Evolutionary conservation across 768 basidiomycete genomes (phyloP).

Genomic region (Boletus subcaerulescens): DNA sequence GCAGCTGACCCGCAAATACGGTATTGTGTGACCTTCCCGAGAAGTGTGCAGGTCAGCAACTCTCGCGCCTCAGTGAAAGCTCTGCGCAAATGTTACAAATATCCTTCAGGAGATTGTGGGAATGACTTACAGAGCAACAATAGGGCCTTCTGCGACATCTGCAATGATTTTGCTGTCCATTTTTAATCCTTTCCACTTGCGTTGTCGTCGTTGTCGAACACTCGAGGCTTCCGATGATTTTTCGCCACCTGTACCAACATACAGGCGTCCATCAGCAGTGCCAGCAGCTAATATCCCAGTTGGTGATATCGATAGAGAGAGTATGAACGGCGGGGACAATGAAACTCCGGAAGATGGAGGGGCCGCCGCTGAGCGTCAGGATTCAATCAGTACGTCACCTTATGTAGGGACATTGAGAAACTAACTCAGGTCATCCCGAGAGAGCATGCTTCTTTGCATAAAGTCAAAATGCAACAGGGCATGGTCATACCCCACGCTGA

Average conservation of each 20-base stretch:
- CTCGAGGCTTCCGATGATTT: conserved; percentile 31
- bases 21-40: conserved; percentile 55
- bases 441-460: conserved; percentile 51
- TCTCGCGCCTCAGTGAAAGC: conserved; percentile 46
- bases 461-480: conserved; percentile 67
- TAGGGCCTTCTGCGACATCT: conserved; percentile 67
- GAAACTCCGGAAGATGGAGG: conserved; percentile 47
- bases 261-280: conserved; percentile 73
- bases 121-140: conserved; percentile 61
- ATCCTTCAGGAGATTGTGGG: background rate
- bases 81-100: conserved; percentile 31
- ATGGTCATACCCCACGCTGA: conserved; percentile 78
- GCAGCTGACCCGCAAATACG: conserved; percentile 40
- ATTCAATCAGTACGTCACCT: background rate
- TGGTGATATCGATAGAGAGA: conserved; percentile 56
- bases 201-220: conserved; percentile 49
- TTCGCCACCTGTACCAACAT: conserved; percentile 68
- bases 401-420: background rate
- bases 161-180: conserved; percentile 41
- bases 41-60: conserved; percentile 56
- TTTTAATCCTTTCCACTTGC: conserved; percentile 73
- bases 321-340: conserved; percentile 73
- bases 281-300: conserved; percentile 65
- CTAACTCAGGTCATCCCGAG: conserved; percentile 58
- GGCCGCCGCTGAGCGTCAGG: conserved; percentile 32